Base-by-base conservation (phyloP, 441 rosid genomes). In the Populus hybrid region DNA sequence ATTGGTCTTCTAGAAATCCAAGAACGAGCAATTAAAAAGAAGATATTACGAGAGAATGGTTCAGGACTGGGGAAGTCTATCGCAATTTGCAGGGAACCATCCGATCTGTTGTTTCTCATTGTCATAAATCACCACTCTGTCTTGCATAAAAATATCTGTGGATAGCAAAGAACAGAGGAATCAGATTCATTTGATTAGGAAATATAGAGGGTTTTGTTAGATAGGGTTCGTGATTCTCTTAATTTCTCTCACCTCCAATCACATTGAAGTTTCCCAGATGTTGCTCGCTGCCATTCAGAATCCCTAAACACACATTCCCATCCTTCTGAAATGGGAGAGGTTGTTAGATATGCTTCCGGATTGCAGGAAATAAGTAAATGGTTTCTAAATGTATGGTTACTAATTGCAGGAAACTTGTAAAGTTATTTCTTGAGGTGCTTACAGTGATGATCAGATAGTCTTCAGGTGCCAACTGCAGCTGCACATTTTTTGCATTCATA, bases 241-340 rank as follows among this genome's bases (percentile, higher is more conserved):
- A n/a, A n/a, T 67, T 8, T 36, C 20, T 59, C 81, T 68, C 89
- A 92, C 99, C 98, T 79, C 99, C 99, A 1, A 96, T 85, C 50
- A 94, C 81, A 78, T 90, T 91, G 69, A 85, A 9, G 72, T 94
- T 83, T 50, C 82, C 86, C 42, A 96, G 90, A 59, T 97, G 97
- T 8, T 81, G 88, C 82, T 90, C 90, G 20, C 88, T 82, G 29
- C 99, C 99, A 77, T 94, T 93, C 72, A 96, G 83, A 72, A 92
- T 89, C 78, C 99, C 99, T 84, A 96, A 79, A 82, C 98, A 96
- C 59, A 86, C 97, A 80, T 93, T 93, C 74, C 95, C 95, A 10
- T 77, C 81, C 64, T 82, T 82, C 97, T 92, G 86, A 26, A 56
- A 80, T 36, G 9, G 72, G 11, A 18, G 20, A 42, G 7, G 72